These are phyloP conservation scores for Teunomyces cretensis DNA, from an alignment of 805 yeast genomes.

Conservation along the genomic window DNA sequence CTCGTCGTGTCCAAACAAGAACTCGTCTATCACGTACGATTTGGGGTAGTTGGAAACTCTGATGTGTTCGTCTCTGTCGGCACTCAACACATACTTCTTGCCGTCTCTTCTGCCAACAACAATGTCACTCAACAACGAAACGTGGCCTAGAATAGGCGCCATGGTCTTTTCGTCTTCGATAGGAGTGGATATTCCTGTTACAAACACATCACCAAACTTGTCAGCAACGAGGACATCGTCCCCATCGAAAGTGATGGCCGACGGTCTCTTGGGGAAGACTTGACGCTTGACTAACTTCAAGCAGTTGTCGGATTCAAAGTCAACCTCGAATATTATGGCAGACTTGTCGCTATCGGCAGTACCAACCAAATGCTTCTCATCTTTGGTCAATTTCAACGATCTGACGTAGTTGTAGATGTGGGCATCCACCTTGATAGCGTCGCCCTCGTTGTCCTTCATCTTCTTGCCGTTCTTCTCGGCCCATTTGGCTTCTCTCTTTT, in stretches of 20 bases:
- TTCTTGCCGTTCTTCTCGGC: slow-evolving; percentile 21
- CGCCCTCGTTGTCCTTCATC: slow-evolving; percentile 27
- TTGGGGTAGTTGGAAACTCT: slow-evolving; percentile 79
- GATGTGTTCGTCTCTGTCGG: slow-evolving; percentile 96
- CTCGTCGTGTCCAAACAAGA: slow-evolving; percentile 84
- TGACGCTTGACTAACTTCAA: slow-evolving; percentile 64
- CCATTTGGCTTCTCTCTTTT: slow-evolving; percentile 24
- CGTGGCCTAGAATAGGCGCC: slow-evolving; percentile 88
- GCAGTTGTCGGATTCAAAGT: slow-evolving; percentile 38
- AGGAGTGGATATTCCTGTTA: slow-evolving; percentile 45
- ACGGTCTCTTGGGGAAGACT: slow-evolving; percentile 89
- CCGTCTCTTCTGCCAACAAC: slow-evolving; percentile 39
- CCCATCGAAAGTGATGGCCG: slow-evolving; percentile 64
- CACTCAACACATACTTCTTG: slow-evolving; percentile 62
- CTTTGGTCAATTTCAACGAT: slow-evolving; percentile 54
- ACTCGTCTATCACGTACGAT: slow-evolving; percentile 72
- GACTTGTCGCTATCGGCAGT: slow-evolving; percentile 86
- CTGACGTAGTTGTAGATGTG: slow-evolving; percentile 67
- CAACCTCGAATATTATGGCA: slow-evolving; percentile 56
- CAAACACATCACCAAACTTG: slow-evolving; percentile 93
- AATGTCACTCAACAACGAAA: slow-evolving; percentile 90
- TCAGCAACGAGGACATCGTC: slow-evolving; percentile 74
- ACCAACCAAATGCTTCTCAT: slow-evolving; percentile 53
- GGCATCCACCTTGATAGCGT: slow-evolving; percentile 40
- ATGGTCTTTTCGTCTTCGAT: slow-evolving; percentile 39